Conservation (phyloP, 2,329 filamentous ascomycete genomes). For the Cercospora sesami region DNA sequence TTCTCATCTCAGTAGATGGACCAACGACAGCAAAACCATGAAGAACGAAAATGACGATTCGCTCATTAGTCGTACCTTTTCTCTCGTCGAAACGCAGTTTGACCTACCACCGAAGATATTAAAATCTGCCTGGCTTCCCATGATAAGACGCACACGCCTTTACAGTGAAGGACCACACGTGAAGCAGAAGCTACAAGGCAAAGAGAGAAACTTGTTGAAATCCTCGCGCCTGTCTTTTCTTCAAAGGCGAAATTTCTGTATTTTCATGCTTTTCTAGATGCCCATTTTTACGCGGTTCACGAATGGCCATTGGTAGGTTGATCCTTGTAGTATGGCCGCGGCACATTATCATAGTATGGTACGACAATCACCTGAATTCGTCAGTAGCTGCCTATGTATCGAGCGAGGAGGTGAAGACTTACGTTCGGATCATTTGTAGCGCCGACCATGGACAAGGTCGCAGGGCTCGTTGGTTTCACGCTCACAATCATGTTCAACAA, state of each 20-base stretch:
- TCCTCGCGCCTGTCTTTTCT: not conserved
- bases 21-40: not conserved
- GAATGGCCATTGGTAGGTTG: not conserved
- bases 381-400: not conserved
- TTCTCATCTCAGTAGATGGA: not conserved
- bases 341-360: conserved; percentile 53
- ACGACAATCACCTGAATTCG: conserved; percentile 43
- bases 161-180: not conserved
- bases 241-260: not conserved
- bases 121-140: not conserved
- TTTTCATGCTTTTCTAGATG: not conserved
- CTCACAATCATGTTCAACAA: conserved; percentile 48
- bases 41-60: not conserved
- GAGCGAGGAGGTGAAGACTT: not conserved
- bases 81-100: not conserved
- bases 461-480: conserved; percentile 40
- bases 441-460: conserved; percentile 45
- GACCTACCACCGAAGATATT: not conserved
- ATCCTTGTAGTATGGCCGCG: conserved; percentile 35
- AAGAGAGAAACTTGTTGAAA: not conserved
- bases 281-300: not conserved
- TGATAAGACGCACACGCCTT: not conserved
- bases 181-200: not conserved
- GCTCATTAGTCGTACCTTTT: not conserved
- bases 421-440: conserved; percentile 45